Conservation (phyloP, 2,329 filamentous ascomycete species). For the Colletotrichum gloeosporioides region DNA sequence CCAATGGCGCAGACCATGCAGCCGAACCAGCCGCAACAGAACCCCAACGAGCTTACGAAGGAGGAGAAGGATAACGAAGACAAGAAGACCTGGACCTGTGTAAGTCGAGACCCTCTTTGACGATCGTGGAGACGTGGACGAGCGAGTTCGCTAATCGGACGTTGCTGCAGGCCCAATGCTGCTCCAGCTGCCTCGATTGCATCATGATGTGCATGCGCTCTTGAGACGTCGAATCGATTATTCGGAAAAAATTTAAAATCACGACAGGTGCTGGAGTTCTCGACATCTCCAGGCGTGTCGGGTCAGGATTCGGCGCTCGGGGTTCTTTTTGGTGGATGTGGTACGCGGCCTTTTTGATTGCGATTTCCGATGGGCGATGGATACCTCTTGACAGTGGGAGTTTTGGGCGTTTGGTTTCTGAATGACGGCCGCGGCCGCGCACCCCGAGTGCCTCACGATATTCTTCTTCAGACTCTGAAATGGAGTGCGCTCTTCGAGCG, state of each 20-base stretch:
- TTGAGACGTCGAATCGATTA: background rate
- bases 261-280: background rate
- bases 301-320: background rate
- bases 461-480: background rate
- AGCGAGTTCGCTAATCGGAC: background rate
- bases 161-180: background rate
- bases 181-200: constrained; percentile 5
- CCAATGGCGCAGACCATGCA: background rate
- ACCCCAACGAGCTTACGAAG: background rate
- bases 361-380: background rate
- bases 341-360: background rate
- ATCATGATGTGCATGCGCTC: background rate
- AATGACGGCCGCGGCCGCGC: background rate
- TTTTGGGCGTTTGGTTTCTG: background rate
- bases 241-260: too few relatives aligned
- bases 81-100: background rate
- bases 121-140: background rate
- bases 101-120: background rate
- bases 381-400: background rate
- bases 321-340: background rate
- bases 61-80: background rate
- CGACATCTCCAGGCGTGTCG: background rate
- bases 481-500: background rate
- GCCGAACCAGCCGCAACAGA: background rate
- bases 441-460: background rate